Percentiles rank a stretch among this genome's conserved stretches.
Evolutionary conservation across 108 stramenopile species (phyloP).

Genomic region (Skeletonema potamos): DNA sequence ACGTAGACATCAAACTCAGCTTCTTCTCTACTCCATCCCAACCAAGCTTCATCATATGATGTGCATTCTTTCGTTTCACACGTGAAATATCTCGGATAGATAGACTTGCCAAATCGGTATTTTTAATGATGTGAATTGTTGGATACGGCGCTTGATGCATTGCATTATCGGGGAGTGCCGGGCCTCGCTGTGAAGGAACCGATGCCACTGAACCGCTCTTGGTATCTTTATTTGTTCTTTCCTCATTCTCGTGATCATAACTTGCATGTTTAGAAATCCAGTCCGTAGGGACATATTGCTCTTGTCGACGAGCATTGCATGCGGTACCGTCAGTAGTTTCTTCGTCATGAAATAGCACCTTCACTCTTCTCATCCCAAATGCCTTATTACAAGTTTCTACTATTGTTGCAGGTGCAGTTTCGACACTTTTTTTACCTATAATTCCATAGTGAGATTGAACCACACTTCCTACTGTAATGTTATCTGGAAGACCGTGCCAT

Average conservation of each 20-base stretch:
- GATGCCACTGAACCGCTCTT: not conserved
- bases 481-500: conserved; percentile 44
- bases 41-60: conserved; percentile 27
- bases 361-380: conserved; percentile 48
- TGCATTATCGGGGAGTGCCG: conserved; percentile 45
- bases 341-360: conserved; percentile 38
- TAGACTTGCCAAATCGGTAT: conserved; percentile 46
- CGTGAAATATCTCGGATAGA: conserved; percentile 45
- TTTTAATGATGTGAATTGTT: conserved; percentile 51
- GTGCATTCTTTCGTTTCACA: conserved; percentile 54
- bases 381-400: conserved; percentile 33
- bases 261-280: conserved; percentile 25
- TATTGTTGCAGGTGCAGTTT: conserved; percentile 27
- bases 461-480: conserved; percentile 22
- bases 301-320: conserved; percentile 5
- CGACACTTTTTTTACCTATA: conserved; percentile 24
- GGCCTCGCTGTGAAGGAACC: not conserved
- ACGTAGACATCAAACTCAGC: not conserved
- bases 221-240: too few relatives aligned
- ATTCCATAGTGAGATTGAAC: conserved; percentile 23
- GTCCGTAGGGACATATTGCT: conserved; percentile 53
- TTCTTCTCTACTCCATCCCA: conserved; percentile 25
- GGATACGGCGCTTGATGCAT: conserved; percentile 61
- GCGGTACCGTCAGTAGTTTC: not conserved
- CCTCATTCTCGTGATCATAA: not conserved